Percentiles rank a stretch among this genome's conserved stretches.
Conservation (phyloP, 2,329 filamentous ascomycete genomes). For the Monosporascus sp. region DNA sequence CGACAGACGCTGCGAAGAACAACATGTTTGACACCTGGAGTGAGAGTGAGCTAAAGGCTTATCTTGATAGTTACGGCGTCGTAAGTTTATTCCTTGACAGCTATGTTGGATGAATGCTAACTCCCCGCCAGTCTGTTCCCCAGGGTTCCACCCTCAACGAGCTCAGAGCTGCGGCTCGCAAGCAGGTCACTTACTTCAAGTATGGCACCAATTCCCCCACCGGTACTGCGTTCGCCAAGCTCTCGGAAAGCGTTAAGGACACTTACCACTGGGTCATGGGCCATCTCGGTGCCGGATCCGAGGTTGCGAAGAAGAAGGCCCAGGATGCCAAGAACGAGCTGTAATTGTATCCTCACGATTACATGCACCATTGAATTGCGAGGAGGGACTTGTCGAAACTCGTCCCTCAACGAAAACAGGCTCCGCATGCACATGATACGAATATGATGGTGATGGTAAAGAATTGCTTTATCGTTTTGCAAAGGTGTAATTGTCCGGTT, state of each 20-base stretch:
- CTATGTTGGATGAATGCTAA: slow-evolving; percentile 20
- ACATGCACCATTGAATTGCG: background rate
- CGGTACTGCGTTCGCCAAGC: slow-evolving; percentile 60
- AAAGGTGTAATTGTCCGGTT: background rate
- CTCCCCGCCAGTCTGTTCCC: slow-evolving; percentile 40
- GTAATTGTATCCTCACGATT: slow-evolving; percentile 24
- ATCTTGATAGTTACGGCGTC: slow-evolving; percentile 74
- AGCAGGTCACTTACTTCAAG: slow-evolving; percentile 70
- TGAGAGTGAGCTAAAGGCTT: slow-evolving; percentile 67
- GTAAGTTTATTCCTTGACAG: slow-evolving; percentile 27
- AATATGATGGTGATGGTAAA: background rate
- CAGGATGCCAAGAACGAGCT: slow-evolving; percentile 43
- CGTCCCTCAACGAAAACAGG: background rate
- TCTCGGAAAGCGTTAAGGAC: slow-evolving; percentile 44
- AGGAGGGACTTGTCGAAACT: background rate
- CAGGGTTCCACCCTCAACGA: slow-evolving; percentile 66
- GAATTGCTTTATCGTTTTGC: background rate
- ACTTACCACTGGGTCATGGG: slow-evolving; percentile 47
- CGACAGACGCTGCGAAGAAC: slow-evolving; percentile 61
- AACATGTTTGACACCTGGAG: slow-evolving; percentile 69
- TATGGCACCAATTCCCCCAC: slow-evolving; percentile 66
- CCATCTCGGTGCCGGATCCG: slow-evolving; percentile 44
- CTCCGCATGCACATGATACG: too few relatives aligned
- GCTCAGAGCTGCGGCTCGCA: slow-evolving; percentile 64
- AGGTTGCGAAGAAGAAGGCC: slow-evolving; percentile 44